These are phyloP conservation scores for Malus hybrid DNA, from an alignment of 331 rosid genomes.

Conservation along the genomic window DNA sequence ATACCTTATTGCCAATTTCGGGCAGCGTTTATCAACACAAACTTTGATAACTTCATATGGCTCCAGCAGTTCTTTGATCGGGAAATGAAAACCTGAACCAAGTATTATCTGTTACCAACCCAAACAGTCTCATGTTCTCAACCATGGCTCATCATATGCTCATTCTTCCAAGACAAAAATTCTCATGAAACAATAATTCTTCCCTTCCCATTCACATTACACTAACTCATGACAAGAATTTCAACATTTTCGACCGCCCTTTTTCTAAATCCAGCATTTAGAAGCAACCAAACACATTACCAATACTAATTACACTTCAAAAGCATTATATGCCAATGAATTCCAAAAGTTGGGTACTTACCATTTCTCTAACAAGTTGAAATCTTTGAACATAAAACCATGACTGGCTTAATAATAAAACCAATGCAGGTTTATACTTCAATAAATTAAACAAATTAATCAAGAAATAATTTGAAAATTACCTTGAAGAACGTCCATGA, in stretches of 20 bases:
- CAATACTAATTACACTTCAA: background rate
- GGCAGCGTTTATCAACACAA: constrained; percentile 54
- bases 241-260: background rate
- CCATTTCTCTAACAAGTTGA: background rate
- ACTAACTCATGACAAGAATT: background rate
- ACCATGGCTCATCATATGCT: background rate
- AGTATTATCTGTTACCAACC: constrained; percentile 22
- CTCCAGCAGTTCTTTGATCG: constrained; percentile 53
- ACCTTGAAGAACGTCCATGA: constrained; percentile 82
- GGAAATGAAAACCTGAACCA: constrained; percentile 65
- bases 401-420: background rate
- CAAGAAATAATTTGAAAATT: background rate
- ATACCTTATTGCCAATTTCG: constrained; percentile 80
- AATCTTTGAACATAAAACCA: background rate
- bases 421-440: background rate
- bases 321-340: background rate
- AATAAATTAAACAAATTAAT: background rate
- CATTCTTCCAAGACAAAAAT: background rate
- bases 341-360: background rate
- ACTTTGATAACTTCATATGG: constrained; percentile 56
- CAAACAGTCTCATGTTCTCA: constrained; percentile 8
- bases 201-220: background rate
- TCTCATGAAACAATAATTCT: background rate
- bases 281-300: background rate
- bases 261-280: background rate